Conservation (phyloP, 2,329 filamentous ascomycete species). For the Fusarium foetens region DNA sequence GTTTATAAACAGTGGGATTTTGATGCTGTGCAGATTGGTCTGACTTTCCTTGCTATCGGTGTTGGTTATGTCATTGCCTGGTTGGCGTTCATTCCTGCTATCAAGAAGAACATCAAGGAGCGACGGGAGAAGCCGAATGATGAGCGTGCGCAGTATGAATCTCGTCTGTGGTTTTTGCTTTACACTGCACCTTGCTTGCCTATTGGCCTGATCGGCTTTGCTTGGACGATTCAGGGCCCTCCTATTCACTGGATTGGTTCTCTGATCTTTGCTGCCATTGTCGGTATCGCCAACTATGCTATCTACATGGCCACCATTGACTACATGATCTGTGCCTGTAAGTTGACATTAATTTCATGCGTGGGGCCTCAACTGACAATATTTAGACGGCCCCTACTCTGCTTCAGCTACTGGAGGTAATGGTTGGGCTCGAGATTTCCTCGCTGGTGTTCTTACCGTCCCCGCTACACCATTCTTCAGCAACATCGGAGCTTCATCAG, state of each 20-base stretch:
- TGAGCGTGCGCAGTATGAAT: conserved; percentile 74
- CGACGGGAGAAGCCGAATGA: conserved; percentile 61
- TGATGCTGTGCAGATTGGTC: conserved; percentile 62
- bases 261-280: conserved; percentile 70
- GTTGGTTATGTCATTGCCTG: conserved; percentile 74
- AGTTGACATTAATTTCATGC: no score
- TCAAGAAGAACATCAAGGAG: conserved; percentile 63
- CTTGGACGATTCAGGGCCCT: conserved; percentile 73
- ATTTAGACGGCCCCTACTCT: conserved; percentile 68
- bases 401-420: conserved; percentile 81
- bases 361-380: neutral
- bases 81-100: conserved; percentile 66
- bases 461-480: conserved; percentile 72
- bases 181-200: conserved; percentile 70
- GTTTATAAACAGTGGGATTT: conserved; percentile 77
- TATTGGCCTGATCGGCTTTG: conserved; percentile 76
- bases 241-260: conserved; percentile 74
- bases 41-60: conserved; percentile 73
- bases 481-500: conserved; percentile 61
- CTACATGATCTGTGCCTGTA: conserved; percentile 65
- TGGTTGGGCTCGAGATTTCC: conserved; percentile 77
- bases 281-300: conserved; percentile 78
- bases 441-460: conserved; percentile 77
- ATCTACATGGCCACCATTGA: conserved; percentile 83
- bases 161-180: conserved; percentile 72